Evolutionary conservation across 208 protist species (phyloP).

Genomic region (Herpetomonas samuelpessoai): DNA sequence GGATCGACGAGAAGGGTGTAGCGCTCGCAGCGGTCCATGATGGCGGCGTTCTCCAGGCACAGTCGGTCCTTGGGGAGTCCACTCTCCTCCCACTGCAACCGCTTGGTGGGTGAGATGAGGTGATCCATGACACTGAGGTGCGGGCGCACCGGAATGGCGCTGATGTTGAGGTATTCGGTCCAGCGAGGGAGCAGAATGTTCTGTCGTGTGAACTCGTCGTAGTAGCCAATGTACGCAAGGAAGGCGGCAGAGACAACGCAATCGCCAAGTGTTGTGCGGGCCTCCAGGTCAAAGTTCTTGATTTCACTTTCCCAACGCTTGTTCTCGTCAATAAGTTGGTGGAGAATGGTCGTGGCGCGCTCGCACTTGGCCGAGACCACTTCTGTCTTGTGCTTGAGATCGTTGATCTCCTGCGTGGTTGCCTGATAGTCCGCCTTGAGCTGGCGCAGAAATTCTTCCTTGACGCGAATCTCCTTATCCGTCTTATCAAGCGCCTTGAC

Average conservation of each 20-base stretch:
- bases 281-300: slow-evolving; percentile 80
- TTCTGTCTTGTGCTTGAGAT: slow-evolving; percentile 88
- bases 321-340: slow-evolving; percentile 92
- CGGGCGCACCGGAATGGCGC: slow-evolving; percentile 67
- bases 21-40: slow-evolving; percentile 91
- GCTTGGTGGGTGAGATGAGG: slow-evolving; percentile 90
- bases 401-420: slow-evolving; percentile 91
- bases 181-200: slow-evolving; percentile 87
- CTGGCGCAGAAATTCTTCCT: slow-evolving; percentile 84
- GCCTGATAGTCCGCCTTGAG: slow-evolving; percentile 95
- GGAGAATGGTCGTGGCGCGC: slow-evolving; percentile 91
- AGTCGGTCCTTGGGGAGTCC: slow-evolving; percentile 96
- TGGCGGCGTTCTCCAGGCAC: slow-evolving; percentile 98
- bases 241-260: slow-evolving; percentile 95
- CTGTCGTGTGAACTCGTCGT: slow-evolving; percentile 94
- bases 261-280: slow-evolving; percentile 95
- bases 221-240: slow-evolving; percentile 98
- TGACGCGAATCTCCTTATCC: slow-evolving; percentile 75
- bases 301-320: slow-evolving; percentile 94
- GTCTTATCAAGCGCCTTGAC: slow-evolving; percentile 45
- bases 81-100: slow-evolving; percentile 93
- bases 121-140: slow-evolving; percentile 91
- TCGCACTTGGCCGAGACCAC: slow-evolving; percentile 88
- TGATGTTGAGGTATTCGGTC: slow-evolving; percentile 58
- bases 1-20: slow-evolving; percentile 99